Conservation (phyloP, 148 eudicot genomes). For the Persicaria tinctoria region DNA sequence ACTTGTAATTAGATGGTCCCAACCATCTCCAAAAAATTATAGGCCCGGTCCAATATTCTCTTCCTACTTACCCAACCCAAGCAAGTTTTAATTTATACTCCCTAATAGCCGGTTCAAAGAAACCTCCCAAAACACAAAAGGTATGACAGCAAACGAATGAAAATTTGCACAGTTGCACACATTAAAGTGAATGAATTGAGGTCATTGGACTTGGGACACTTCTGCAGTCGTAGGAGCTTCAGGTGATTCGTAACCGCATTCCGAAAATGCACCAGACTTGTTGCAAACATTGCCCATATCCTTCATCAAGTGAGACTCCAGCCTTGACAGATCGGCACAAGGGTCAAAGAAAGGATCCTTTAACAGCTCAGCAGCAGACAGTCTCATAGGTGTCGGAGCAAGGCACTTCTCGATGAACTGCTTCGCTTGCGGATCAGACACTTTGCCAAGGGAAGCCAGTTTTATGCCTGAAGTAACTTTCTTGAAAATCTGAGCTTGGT, state of each 20-base stretch:
- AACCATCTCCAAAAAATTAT: too few species aligned
- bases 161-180: too few species aligned
- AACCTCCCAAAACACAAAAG: too few species aligned
- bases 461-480: conserved; percentile 36
- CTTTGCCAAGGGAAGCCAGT: conserved; percentile 38
- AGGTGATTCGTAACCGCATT: conserved; percentile 27
- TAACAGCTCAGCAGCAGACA: conserved; percentile 42
- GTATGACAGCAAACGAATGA: too few species aligned
- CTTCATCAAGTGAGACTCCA: conserved; percentile 43
- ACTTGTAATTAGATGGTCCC: too few species aligned
- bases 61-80: too few species aligned
- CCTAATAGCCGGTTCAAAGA: too few species aligned
- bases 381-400: conserved; percentile 32
- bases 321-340: conserved; percentile 8
- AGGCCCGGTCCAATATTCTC: too few species aligned
- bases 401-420: conserved; percentile 45
- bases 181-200: conserved; percentile 43
- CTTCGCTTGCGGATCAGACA: conserved; percentile 32
- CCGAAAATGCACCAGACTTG: conserved; percentile 14
- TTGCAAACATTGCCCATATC: conserved; percentile 32
- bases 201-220: conserved; percentile 25
- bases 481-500: conserved; percentile 24
- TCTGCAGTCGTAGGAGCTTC: conserved; percentile 21
- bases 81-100: too few species aligned
- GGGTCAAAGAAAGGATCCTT: conserved; percentile 37